Conservation (phyloP, 2,329 filamentous ascomycete genomes). For the Ophiocordyceps camponoti-rufipedis region DNA sequence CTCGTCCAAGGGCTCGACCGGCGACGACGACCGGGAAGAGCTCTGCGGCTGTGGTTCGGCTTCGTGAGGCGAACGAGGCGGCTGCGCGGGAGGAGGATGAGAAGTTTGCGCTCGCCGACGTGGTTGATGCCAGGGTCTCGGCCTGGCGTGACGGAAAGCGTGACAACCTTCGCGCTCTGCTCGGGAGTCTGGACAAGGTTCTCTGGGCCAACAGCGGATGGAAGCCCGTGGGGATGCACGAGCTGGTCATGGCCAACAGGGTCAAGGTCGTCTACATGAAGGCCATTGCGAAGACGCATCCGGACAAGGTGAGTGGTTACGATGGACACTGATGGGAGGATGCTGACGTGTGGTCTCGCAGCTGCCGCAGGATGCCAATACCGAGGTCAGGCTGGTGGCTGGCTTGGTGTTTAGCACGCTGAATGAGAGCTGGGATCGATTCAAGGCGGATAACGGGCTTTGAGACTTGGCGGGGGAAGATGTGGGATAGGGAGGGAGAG, state of each 20-base stretch:
- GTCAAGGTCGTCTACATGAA: slow-evolving; percentile 99
- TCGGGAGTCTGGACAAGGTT: slow-evolving; percentile 74
- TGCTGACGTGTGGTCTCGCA: slow-evolving; percentile 11
- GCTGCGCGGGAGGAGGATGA: slow-evolving; percentile 81
- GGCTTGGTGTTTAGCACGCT: slow-evolving; percentile 48
- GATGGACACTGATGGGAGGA: slow-evolving; percentile 2
- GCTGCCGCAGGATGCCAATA: slow-evolving; percentile 46
- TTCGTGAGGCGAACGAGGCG: slow-evolving; percentile 70
- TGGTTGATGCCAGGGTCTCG: slow-evolving; percentile 61
- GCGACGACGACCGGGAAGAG: slow-evolving; percentile 20
- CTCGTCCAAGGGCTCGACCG: slow-evolving; percentile 5
- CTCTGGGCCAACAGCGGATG: slow-evolving; percentile 85
- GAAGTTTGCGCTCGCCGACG: slow-evolving; percentile 74
- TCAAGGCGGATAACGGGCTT: slow-evolving; percentile 50
- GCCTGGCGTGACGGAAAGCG: slow-evolving; percentile 82
- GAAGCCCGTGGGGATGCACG: slow-evolving; percentile 92
- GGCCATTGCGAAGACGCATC: slow-evolving; percentile 95
- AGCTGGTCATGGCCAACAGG: slow-evolving; percentile 80
- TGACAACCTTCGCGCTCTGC: slow-evolving; percentile 75
- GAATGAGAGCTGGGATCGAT: slow-evolving; percentile 59
- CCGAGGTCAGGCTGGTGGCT: slow-evolving; percentile 48
- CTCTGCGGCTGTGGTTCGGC: slow-evolving; percentile 61
- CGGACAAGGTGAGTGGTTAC: slow-evolving; percentile 61
- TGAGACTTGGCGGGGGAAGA: slow-evolving; percentile 10
- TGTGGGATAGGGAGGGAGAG: too few relatives aligned